Evolutionary conservation across 1,284 basidiomycete genomes (phyloP).

Genomic region (Bondarzewia mesenterica): DNA sequence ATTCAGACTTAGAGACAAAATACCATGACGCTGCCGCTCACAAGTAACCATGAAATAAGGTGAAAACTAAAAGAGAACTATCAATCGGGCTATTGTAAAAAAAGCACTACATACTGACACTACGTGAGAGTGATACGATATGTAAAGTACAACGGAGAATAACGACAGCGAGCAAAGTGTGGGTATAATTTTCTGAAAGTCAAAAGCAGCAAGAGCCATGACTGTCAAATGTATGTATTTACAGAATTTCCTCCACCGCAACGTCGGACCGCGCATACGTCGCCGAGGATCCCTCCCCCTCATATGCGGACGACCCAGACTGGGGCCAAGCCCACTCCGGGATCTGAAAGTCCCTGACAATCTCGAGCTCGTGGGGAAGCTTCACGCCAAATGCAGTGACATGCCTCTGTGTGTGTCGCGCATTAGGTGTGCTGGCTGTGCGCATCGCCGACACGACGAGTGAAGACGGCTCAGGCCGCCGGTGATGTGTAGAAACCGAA

Average conservation of each 20-base stretch:
- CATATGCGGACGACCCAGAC: neutral
- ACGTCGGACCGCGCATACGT: conserved; percentile 7
- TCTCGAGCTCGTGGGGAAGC: conserved; percentile 37
- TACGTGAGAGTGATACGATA: neutral
- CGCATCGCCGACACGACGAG: conserved; percentile 30
- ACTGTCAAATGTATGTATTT: neutral
- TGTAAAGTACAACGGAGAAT: neutral
- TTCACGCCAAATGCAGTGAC: conserved; percentile 49
- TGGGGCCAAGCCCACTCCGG: conserved; percentile 32
- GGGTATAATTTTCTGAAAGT: conserved; percentile 1
- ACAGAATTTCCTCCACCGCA: conserved; percentile 5
- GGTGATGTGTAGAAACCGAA: neutral
- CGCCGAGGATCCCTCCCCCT: conserved; percentile 4
- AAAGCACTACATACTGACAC: neutral
- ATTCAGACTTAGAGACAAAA: no score
- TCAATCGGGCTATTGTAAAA: neutral
- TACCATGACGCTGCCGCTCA: no score
- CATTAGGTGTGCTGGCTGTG: conserved; percentile 31
- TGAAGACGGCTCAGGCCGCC: neutral
- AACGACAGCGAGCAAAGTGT: neutral
- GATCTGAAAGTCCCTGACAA: conserved; percentile 38
- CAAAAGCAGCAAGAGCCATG: neutral
- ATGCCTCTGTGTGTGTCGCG: conserved; percentile 44
- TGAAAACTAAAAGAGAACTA: conserved; percentile 1
- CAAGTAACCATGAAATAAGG: conserved; percentile 13